Base-by-base conservation (phyloP, 208 protist species). In the Acanthamoeba healyi region DNA sequence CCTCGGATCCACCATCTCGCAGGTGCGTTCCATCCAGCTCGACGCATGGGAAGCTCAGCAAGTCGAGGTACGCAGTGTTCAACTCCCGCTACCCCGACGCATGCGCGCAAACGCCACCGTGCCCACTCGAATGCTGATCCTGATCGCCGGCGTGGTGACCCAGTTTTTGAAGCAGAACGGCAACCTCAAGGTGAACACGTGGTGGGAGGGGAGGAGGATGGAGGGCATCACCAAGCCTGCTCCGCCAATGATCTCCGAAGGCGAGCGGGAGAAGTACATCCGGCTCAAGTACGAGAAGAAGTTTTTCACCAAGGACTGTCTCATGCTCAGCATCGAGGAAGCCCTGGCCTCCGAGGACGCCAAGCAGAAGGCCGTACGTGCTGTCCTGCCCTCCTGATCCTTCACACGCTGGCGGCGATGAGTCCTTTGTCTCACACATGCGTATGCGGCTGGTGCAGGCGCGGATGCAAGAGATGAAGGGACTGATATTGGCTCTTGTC, bases 161-260 rank as follows among this genome's bases (percentile, higher is more conserved):
- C 86, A 92, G 86, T 92, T 74, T 72, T 77, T 92, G 63, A 92
- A 72, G 86, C 86, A 72, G 29, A 36, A 72, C 63, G 86, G 86
- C 15, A 92, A 92, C 58, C 54, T 38, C 26, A 65, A 72, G 56
- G 58, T 72, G 86, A 92, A 92, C 38, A 4, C n/a, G 86, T 92
- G 34, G 54, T 92, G 86, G 86, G 86, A 92, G 38, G 34, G 40
- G 34, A 34, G 63, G 29, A 72, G 9, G 46, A 40, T 67, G 34
- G 86, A 72, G 36, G 86, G 86, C 29, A 6, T 46, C 58, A 92
- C 44, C 36, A 92, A 92, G 56, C 86, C 86, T 24, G 6, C 86
- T 22, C 86, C 86, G 26, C 86, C 56, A 2, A 29, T n/a, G 10
- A 72, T 72, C 42, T 51, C 36, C 36, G 56, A 92, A 3, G 26